These are phyloP conservation scores for Marvania coccoides DNA, from an alignment of 139 green algal species.

Conservation along the genomic window DNA sequence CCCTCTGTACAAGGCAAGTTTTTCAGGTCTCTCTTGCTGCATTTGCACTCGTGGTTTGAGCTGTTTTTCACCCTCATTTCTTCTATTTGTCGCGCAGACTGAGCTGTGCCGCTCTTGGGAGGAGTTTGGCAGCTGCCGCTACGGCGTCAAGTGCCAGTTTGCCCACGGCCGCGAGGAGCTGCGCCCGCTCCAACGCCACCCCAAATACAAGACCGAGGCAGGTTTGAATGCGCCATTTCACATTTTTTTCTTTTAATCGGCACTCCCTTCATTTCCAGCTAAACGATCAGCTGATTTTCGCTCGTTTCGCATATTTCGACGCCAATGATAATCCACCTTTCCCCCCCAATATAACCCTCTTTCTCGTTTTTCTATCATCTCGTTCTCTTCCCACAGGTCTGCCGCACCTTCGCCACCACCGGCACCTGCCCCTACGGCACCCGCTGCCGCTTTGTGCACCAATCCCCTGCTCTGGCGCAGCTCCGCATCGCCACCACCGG, in stretches of 20 bases:
- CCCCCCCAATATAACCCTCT: not conserved
- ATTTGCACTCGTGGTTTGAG: not conserved
- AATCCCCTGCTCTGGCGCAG: not conserved
- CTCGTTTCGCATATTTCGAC: not conserved
- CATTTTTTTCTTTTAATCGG: not conserved
- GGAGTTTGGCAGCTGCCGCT: slow-evolving; percentile 71
- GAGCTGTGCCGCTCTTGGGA: slow-evolving; percentile 84
- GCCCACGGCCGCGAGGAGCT: slow-evolving; percentile 78
- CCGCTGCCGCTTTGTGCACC: slow-evolving; percentile 84
- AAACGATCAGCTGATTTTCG: not conserved
- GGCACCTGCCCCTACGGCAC: slow-evolving; percentile 79
- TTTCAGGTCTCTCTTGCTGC: not conserved
- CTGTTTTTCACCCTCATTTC: not conserved
- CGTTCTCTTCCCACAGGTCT: slow-evolving; percentile 24
- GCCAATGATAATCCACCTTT: not conserved
- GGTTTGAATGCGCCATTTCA: no score
- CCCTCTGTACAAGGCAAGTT: slow-evolving; percentile 40
- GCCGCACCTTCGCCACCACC: slow-evolving; percentile 59
- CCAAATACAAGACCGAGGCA: slow-evolving; percentile 87
- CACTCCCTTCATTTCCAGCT: not conserved
- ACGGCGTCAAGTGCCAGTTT: slow-evolving; percentile 87
- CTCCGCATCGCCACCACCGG: not conserved
- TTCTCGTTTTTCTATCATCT: not conserved
- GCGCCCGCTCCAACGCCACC: slow-evolving; percentile 66
- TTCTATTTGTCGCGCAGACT: slow-evolving; percentile 60